Conservation (phyloP, 1,284 basidiomycete genomes). For the Apiotrichum brassicae region DNA sequence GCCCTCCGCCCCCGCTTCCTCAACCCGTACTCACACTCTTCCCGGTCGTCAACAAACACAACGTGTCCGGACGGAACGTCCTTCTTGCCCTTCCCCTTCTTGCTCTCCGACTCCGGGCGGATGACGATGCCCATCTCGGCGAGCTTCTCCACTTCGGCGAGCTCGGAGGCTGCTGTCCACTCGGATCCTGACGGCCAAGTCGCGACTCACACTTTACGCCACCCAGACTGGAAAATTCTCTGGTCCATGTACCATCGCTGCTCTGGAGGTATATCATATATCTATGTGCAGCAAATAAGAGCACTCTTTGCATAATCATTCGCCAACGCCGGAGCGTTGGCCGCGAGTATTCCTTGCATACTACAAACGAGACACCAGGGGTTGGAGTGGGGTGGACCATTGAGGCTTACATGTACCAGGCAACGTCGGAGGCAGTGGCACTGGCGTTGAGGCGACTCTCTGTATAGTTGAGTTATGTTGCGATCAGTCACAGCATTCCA, state of each 20-base stretch:
- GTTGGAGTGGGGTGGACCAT: too few species aligned
- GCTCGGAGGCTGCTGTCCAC: conserved; percentile 51
- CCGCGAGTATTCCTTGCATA: too few species aligned
- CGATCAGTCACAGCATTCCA: background rate
- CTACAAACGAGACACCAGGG: too few species aligned
- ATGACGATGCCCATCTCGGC: conserved; percentile 61
- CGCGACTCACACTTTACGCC: too few species aligned
- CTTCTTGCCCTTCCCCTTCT: conserved; percentile 45
- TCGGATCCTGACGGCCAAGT: too few species aligned
- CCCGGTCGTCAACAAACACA: conserved; percentile 64
- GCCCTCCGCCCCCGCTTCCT: too few species aligned
- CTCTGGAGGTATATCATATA: too few species aligned
- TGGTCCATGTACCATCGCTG: too few species aligned
- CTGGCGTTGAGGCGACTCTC: background rate
- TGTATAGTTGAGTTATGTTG: background rate
- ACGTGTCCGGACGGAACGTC: conserved; percentile 53
- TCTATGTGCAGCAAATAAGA: too few species aligned
- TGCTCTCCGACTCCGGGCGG: conserved; percentile 9
- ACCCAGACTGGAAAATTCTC: too few species aligned
- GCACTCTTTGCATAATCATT: too few species aligned
- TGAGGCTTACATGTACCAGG: conserved; percentile 3
- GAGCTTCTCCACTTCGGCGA: conserved; percentile 61
- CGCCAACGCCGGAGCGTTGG: too few species aligned
- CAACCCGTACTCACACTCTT: conserved; percentile 63
- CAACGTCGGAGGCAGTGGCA: background rate